Conservation (phyloP, 192 early-diverging fungal species). For the Anaeromyces robustus region DNA sequence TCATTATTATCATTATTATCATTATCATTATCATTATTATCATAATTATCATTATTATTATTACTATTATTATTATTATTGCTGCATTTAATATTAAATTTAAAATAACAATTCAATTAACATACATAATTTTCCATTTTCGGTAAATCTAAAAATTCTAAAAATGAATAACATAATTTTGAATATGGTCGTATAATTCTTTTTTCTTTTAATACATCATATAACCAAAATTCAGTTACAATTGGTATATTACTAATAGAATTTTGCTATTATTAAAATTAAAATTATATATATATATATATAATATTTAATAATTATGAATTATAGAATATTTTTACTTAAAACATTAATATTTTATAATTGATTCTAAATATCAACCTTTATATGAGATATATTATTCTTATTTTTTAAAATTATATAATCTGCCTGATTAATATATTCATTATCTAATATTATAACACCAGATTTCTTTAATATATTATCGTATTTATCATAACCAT, state of each 20-base stretch:
- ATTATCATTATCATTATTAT: no score
- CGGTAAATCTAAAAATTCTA: conserved; percentile 8
- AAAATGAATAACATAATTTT: neutral
- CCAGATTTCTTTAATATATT: neutral
- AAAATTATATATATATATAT: no score
- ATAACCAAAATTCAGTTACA: neutral
- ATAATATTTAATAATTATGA: no score
- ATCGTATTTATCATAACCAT: neutral
- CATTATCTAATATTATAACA: neutral
- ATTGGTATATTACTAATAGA: neutral
- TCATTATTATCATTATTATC: no score
- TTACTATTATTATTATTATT: no score
- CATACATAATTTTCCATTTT: conserved; percentile 26
- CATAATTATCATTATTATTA: no score
- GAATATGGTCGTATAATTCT: neutral
- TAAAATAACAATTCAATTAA: no score
- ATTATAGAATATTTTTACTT: no score
- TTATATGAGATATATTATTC: neutral
- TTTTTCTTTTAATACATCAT: neutral
- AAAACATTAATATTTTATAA: no score
- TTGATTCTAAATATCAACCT: neutral
- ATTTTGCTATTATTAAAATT: neutral
- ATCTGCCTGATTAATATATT: neutral
- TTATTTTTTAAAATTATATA: neutral
- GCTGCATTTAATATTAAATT: no score